A percentile compares a stretch with the other conserved stretches of the same genome.
phyloP scores from a whole-genome alignment of 352 stramenopile species.

The Pythium utonaiense region DNA sequence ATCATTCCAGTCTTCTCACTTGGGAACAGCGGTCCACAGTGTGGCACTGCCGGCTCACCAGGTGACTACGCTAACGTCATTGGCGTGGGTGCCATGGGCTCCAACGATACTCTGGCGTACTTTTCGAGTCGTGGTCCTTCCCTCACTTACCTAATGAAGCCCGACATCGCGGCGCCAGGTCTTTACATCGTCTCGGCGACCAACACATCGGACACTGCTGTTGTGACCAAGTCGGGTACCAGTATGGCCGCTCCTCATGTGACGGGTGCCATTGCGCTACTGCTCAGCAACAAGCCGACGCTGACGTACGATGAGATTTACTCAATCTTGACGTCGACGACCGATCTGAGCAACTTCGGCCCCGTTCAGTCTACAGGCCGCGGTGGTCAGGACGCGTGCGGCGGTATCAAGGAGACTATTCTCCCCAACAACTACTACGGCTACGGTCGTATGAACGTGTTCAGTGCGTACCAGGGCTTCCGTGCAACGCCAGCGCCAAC shows the following conservation, averaged over 20 bases:
- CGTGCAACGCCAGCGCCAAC: background rate
- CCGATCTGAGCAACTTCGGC: background rate
- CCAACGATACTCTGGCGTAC: conserved; percentile 15
- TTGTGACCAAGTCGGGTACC: conserved; percentile 18
- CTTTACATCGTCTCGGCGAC: conserved; percentile 7
- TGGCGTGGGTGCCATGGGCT: conserved; percentile 23
- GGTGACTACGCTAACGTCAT: conserved; percentile 28
- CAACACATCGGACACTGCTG: conserved; percentile 8
- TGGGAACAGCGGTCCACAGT: conserved; percentile 25
- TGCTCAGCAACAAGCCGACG: conserved; percentile 14
- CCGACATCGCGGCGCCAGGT: conserved; percentile 27
- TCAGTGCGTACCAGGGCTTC: background rate
- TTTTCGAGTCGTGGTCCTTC: conserved; percentile 23
- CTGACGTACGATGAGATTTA: conserved; percentile 25
- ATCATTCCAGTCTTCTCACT: conserved; percentile 33
- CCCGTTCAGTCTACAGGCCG: background rate
- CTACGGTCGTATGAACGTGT: conserved; percentile 25
- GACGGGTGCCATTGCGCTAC: conserved; percentile 23
- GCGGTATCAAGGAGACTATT: background rate
- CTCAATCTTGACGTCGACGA: background rate
- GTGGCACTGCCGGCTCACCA: conserved; percentile 20
- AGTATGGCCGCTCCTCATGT: conserved; percentile 29
- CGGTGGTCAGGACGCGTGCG: background rate
- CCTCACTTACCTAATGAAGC: conserved; percentile 14
- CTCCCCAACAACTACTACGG: conserved; percentile 31